A percentile compares a stretch with the other conserved stretches of the same genome.
phyloP scores from a whole-genome alignment of 148 eudicot species.

The Mesembryanthemum crystallinum region DNA sequence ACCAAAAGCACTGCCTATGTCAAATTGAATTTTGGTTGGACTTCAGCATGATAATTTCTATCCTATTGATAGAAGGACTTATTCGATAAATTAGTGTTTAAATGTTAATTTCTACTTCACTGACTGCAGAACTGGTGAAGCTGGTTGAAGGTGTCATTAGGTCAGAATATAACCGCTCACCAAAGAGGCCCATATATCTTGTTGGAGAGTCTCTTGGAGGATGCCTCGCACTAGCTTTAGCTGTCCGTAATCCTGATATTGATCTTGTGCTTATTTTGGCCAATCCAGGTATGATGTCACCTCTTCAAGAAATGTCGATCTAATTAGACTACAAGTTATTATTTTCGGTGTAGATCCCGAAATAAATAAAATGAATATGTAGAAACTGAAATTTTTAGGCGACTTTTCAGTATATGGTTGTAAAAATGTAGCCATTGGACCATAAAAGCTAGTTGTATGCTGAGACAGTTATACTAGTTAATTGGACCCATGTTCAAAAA shows the following conservation, averaged over 20 bases:
- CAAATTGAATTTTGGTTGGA: slow-evolving; percentile 7
- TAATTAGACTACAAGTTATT: not conserved
- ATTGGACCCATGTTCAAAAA: not conserved
- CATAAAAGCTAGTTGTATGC: too few species aligned
- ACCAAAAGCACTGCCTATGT: not conserved
- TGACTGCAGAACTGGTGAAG: slow-evolving; percentile 50
- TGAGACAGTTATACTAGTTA: not conserved
- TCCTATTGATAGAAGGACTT: not conserved
- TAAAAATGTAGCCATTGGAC: too few species aligned
- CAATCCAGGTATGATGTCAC: slow-evolving; percentile 34
- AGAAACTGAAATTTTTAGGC: too few species aligned
- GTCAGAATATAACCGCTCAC: slow-evolving; percentile 41
- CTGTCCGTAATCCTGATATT: slow-evolving; percentile 61
- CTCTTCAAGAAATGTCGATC: not conserved
- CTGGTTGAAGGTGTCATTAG: slow-evolving; percentile 48
- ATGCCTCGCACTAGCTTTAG: slow-evolving; percentile 81
- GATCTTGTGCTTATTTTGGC: slow-evolving; percentile 49
- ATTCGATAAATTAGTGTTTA: not conserved
- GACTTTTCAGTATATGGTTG: too few species aligned
- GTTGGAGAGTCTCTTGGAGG: slow-evolving; percentile 79
- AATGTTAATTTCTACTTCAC: not conserved
- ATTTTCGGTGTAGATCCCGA: not conserved
- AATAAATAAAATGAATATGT: too few species aligned
- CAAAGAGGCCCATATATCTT: slow-evolving; percentile 74
- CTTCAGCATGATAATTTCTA: not conserved